Conservation (phyloP, 192 early-diverging fungal species). For the Chytriomyces confervae region DNA sequence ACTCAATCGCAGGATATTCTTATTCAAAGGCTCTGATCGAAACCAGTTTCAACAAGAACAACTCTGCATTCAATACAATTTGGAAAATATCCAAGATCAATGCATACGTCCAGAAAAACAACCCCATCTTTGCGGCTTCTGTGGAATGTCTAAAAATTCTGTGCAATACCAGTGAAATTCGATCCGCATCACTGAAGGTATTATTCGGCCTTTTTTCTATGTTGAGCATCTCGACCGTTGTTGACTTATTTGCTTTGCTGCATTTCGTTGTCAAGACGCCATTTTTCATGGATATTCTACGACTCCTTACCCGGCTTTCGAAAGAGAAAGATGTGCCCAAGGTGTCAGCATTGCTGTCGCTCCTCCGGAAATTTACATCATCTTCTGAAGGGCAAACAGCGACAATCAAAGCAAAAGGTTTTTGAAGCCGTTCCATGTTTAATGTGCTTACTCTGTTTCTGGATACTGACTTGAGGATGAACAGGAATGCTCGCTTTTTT, state of each 20-base stretch:
- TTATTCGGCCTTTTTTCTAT: background rate
- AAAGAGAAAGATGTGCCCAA: slow-evolving; percentile 40
- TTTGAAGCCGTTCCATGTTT: background rate
- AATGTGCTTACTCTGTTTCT: slow-evolving; percentile 23
- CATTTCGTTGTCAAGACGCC: slow-evolving; percentile 12
- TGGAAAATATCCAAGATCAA: slow-evolving; percentile 12
- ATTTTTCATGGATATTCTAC: background rate
- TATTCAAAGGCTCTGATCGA: slow-evolving; percentile 28
- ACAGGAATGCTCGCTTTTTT: slow-evolving; percentile 38
- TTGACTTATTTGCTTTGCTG: background rate
- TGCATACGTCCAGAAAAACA: background rate
- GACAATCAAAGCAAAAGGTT: slow-evolving; percentile 38
- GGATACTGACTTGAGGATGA: background rate
- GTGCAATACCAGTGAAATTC: slow-evolving; percentile 32
- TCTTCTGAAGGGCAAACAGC: slow-evolving; percentile 36
- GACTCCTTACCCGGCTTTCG: slow-evolving; percentile 8
- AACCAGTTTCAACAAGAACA: background rate
- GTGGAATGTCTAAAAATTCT: slow-evolving; percentile 42
- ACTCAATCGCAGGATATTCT: slow-evolving; percentile 39
- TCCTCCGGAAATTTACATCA: slow-evolving; percentile 34
- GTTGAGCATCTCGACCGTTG: too few relatives aligned
- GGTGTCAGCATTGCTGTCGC: slow-evolving; percentile 17
- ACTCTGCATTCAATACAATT: background rate
- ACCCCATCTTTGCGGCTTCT: slow-evolving; percentile 25
- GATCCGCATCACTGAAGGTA: slow-evolving; percentile 43